These are phyloP conservation scores for Colletotrichum sp. DNA, from an alignment of 2,329 filamentous ascomycete species.

Conservation along the genomic window DNA sequence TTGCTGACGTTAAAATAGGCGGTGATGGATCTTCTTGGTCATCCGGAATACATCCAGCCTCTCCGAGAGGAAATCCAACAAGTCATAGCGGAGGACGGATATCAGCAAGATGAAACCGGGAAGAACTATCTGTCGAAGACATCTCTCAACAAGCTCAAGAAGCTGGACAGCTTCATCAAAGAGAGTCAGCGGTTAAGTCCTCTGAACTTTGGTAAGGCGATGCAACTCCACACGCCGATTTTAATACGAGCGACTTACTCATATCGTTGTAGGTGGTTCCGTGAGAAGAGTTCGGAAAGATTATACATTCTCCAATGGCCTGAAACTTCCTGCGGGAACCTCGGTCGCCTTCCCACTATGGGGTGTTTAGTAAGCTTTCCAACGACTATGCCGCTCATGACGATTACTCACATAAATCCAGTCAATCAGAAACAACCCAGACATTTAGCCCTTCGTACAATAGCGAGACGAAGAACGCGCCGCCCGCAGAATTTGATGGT, in stretches of 20 bases:
- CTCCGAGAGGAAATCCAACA: constrained; percentile 47
- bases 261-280: constrained; percentile 37
- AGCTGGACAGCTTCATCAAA: constrained; percentile 46
- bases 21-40: constrained; percentile 41
- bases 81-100: constrained; percentile 37
- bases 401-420: neutral
- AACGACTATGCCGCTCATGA: neutral
- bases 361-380: constrained; percentile 20
- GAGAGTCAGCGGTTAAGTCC: constrained; percentile 40
- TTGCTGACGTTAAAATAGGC: constrained; percentile 24
- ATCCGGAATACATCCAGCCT: constrained; percentile 43
- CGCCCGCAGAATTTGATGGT: constrained; percentile 26
- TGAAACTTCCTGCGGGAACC: constrained; percentile 30
- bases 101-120: constrained; percentile 10
- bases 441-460: constrained; percentile 24
- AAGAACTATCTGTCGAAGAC: constrained; percentile 27
- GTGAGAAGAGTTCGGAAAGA: constrained; percentile 40
- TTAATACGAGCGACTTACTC: too few species aligned
- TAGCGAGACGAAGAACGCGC: constrained; percentile 9
- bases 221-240: neutral
- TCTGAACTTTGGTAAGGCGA: constrained; percentile 9
- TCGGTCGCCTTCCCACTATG: constrained; percentile 27
- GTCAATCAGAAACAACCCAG: constrained; percentile 11
- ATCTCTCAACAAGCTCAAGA: constrained; percentile 41
- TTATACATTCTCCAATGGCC: constrained; percentile 38